Percentiles rank a stretch among this genome's conserved stretches.
These are phyloP conservation scores for Odontarrhena argentea DNA, from an alignment of 345 rosid genomes.

Conservation along the genomic window DNA sequence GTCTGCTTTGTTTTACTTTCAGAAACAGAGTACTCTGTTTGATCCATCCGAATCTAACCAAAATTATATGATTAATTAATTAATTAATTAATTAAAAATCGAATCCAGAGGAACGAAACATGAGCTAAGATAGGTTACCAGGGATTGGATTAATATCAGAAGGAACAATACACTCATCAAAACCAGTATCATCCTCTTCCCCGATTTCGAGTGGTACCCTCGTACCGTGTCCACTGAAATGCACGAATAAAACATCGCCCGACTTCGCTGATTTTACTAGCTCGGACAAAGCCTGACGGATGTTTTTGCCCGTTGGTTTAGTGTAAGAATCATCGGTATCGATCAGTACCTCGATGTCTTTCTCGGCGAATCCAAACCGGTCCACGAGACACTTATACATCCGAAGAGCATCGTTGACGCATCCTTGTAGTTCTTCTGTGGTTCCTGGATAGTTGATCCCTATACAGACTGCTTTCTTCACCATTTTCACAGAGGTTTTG, in stretches of 20 bases:
- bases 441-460: constrained; percentile 87
- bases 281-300: constrained; percentile 55
- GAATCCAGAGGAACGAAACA: no score
- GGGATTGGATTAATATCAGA: constrained; percentile 36
- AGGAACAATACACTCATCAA: constrained; percentile 61
- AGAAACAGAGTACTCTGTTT: constrained; percentile 4
- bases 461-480: constrained; percentile 72
- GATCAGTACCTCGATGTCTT: constrained; percentile 66
- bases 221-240: constrained; percentile 93
- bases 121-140: constrained; percentile 4
- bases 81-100: not conserved
- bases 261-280: constrained; percentile 59
- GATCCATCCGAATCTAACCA: no score
- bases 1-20: not conserved
- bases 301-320: constrained; percentile 81
- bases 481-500: constrained; percentile 43
- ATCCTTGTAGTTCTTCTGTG: constrained; percentile 71
- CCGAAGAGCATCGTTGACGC: constrained; percentile 79
- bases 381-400: constrained; percentile 66
- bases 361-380: constrained; percentile 63
- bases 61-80: not conserved
- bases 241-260: constrained; percentile 71
- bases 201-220: constrained; percentile 92
- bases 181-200: constrained; percentile 93
- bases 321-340: constrained; percentile 66